phyloP scores from a whole-genome alignment of 805 yeast species.

The Wickerhamiella vanderwaltii region DNA sequence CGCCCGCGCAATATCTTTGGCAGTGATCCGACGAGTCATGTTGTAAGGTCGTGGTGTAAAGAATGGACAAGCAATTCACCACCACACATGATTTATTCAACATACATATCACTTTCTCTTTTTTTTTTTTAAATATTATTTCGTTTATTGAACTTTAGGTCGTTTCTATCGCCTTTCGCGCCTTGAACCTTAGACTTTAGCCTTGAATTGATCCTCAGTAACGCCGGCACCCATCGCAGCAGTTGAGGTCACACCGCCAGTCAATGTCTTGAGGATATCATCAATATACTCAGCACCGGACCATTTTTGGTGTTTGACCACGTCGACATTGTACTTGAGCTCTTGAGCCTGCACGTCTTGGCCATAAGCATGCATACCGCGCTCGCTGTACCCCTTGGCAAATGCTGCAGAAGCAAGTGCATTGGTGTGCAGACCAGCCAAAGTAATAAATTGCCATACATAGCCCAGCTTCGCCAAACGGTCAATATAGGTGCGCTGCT shows the following conservation, averaged over 20 bases:
- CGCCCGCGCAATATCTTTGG: not conserved
- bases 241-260: conserved; percentile 90
- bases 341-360: conserved; percentile 75
- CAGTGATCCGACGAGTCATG: not conserved
- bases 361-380: conserved; percentile 95
- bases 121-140: no score
- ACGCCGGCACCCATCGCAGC: conserved; percentile 99
- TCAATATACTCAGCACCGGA: conserved; percentile 97
- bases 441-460: conserved; percentile 95
- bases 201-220: conserved; percentile 87
- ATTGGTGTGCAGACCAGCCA: conserved; percentile 93
- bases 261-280: conserved; percentile 72
- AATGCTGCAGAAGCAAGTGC: conserved; percentile 85
- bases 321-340: conserved; percentile 81
- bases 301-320: conserved; percentile 97
- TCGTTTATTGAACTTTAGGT: no score
- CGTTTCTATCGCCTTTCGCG: no score
- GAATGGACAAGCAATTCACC: no score
- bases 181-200: conserved; percentile 7
- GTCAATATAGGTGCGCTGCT: conserved; percentile 81
- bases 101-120: no score
- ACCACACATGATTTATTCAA: no score
- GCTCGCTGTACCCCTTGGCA: conserved; percentile 59
- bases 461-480: conserved; percentile 81
- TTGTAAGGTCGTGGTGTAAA: no score